Conservation (phyloP, 768 basidiomycete genomes). For the Trametes villosa region DNA sequence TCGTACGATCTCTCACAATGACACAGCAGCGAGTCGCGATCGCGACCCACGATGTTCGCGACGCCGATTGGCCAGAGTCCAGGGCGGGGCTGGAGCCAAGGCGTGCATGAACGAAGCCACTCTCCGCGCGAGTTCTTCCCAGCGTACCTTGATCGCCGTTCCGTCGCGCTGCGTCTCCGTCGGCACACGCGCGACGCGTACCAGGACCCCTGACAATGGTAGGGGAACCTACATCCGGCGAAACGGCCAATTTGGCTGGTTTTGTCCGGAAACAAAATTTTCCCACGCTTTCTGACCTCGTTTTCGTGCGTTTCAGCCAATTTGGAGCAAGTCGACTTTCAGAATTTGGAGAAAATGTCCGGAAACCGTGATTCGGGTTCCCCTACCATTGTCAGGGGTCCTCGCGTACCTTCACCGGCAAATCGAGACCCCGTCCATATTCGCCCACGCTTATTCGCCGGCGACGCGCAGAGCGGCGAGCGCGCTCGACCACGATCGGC, state of each 20-base stretch:
- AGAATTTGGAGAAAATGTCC: too few relatives aligned
- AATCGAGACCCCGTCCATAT: background rate
- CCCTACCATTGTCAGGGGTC: too few relatives aligned
- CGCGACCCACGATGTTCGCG: background rate
- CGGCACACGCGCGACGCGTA: background rate
- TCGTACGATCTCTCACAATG: background rate
- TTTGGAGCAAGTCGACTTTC: too few relatives aligned
- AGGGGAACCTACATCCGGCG: too few relatives aligned
- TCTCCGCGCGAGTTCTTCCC: background rate
- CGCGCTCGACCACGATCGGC: conserved; percentile 4
- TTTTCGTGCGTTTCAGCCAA: too few relatives aligned
- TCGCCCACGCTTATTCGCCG: background rate
- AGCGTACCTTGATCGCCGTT: conserved; percentile 5
- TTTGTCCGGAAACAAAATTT: too few relatives aligned
- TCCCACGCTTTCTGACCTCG: too few relatives aligned
- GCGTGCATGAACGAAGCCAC: background rate
- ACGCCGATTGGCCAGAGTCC: background rate
- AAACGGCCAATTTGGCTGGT: too few relatives aligned
- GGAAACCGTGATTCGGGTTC: too few relatives aligned
- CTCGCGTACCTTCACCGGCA: background rate
- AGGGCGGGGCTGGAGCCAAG: background rate
- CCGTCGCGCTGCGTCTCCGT: background rate
- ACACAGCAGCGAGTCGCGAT: too few relatives aligned
- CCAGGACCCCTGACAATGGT: too few relatives aligned
- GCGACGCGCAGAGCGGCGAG: background rate